Conservation (phyloP, 768 basidiomycete genomes). For the Lactarius deliciosus region DNA sequence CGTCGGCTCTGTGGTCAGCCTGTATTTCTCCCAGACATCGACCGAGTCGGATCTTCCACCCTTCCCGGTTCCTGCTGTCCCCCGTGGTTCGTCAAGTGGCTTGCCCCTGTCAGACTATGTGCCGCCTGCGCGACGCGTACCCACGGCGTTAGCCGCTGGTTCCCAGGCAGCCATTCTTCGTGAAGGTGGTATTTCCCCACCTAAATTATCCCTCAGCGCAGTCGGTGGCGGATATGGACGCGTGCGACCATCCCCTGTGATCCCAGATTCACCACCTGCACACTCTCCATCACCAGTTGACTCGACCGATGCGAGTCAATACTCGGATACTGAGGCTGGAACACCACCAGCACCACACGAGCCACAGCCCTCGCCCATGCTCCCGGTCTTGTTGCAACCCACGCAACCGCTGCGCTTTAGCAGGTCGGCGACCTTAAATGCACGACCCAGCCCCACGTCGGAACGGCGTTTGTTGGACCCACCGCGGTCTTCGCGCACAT, state of each 20-base stretch:
- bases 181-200: not conserved
- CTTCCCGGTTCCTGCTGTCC: conserved; percentile 25
- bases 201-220: conserved; percentile 16
- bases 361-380: not conserved
- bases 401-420: conserved; percentile 2
- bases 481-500: no score
- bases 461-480: not conserved
- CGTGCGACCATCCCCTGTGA: no score
- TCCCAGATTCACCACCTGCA: not conserved
- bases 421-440: not conserved
- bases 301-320: conserved; percentile 21
- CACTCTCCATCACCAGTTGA: not conserved
- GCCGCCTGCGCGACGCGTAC: not conserved
- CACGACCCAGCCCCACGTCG: not conserved
- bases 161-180: not conserved
- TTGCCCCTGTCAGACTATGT: not conserved
- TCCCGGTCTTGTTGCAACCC: not conserved
- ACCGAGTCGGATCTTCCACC: conserved; percentile 22
- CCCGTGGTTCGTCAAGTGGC: conserved; percentile 19
- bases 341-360: not conserved
- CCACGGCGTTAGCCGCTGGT: not conserved
- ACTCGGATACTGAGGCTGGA: conserved; percentile 9
- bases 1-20: conserved; percentile 34
- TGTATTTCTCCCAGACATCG: conserved; percentile 33
- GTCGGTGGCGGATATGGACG: conserved; percentile 11